Percentiles rank a stretch among this genome's conserved stretches.
phyloP scores from a whole-genome alignment of 768 basidiomycete species.

The Leucogyrophana mollusca region DNA sequence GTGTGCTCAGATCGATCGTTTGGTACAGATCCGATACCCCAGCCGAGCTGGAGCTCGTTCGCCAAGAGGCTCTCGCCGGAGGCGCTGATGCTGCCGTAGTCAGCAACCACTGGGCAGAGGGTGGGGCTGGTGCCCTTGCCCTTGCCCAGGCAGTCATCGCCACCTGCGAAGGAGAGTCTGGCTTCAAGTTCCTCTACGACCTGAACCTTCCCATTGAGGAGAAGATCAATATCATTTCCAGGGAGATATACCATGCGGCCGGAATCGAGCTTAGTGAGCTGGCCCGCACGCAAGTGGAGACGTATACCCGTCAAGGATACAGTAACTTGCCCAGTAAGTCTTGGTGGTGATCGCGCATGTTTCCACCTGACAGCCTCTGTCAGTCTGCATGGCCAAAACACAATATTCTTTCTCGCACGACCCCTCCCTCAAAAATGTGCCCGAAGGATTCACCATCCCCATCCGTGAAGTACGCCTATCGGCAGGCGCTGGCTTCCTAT shows the following conservation, averaged over 20 bases:
- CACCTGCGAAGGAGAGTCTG: constrained; percentile 77
- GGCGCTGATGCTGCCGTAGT: constrained; percentile 96
- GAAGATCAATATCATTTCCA: constrained; percentile 86
- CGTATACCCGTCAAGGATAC: constrained; percentile 90
- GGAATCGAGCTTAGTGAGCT: constrained; percentile 84
- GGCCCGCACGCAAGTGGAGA: constrained; percentile 83
- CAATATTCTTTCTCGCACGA: constrained; percentile 98
- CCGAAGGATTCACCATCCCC: constrained; percentile 90
- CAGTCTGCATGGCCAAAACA: constrained; percentile 97
- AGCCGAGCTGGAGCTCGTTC: constrained; percentile 86
- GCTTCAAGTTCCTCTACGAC: constrained; percentile 94
- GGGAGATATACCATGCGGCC: constrained; percentile 92
- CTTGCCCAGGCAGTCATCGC: constrained; percentile 92
- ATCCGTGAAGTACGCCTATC: constrained; percentile 85
- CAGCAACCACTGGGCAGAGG: constrained; percentile 97
- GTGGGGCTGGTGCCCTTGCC: constrained; percentile 85
- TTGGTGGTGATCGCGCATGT: neutral
- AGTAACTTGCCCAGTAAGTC: constrained; percentile 70
- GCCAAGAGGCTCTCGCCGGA: constrained; percentile 72
- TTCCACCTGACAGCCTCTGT: constrained; percentile 9
- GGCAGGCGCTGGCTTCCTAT: constrained; percentile 94
- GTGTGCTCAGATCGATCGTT: neutral
- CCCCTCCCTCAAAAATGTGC: constrained; percentile 85
- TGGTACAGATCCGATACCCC: constrained; percentile 74
- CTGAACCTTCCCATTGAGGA: constrained; percentile 77